phyloP scores from a whole-genome alignment of 2,329 filamentous ascomycete species.

The Botryotinia globosa region DNA sequence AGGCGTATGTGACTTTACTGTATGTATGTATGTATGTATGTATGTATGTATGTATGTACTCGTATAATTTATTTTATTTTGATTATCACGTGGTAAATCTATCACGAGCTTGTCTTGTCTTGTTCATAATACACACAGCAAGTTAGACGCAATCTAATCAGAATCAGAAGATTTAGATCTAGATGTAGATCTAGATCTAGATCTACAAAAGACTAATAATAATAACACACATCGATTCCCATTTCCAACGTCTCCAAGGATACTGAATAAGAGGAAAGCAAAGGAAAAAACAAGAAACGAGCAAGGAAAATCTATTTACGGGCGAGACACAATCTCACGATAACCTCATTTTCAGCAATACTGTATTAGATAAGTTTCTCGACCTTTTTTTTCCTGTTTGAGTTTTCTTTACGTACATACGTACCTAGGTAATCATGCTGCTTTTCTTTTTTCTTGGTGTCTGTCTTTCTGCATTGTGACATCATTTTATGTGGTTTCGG shows the following conservation, averaged over 20 bases:
- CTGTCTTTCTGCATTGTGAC: neutral
- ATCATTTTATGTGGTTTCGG: neutral
- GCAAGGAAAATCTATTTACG: neutral
- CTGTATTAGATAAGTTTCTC: neutral
- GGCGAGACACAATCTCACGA: slow-evolving; percentile 3
- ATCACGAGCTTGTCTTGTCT: neutral
- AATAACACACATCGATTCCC: too few relatives aligned
- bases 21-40: neutral
- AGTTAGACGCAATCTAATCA: neutral
- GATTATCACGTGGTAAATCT: neutral
- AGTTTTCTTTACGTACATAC: neutral
- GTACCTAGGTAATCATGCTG: too few relatives aligned
- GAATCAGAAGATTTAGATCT: too few relatives aligned
- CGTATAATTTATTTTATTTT: neutral
- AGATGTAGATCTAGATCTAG: too few relatives aligned
- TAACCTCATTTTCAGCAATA: neutral
- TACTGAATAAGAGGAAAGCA: neutral
- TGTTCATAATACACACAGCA: too few relatives aligned
- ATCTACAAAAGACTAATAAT: neutral
- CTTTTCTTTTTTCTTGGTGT: too few relatives aligned
- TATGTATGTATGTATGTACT: too few relatives aligned
- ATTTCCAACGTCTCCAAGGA: too few relatives aligned
- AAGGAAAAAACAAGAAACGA: neutral
- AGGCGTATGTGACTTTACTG: neutral
- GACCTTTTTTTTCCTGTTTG: rapidly evolving